A percentile compares a stretch with the other conserved stretches of the same genome.
phyloP scores from a whole-genome alignment of 1,284 basidiomycete genomes.

The Trichosporon coremiiforme region DNA sequence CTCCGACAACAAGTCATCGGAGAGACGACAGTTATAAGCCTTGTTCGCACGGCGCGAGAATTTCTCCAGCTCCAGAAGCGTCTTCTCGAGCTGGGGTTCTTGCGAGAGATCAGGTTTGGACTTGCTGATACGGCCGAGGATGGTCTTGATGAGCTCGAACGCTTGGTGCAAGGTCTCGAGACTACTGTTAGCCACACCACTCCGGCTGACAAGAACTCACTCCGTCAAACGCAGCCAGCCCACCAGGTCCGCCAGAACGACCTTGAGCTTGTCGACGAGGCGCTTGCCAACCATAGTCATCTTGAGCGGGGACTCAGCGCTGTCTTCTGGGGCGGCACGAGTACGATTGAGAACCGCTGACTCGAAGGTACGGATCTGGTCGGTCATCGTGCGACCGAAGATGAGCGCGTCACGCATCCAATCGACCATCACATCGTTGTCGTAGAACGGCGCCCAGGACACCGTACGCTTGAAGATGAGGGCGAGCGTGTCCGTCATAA shows the following conservation, averaged over 20 bases:
- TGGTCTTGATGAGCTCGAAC: constrained; percentile 73
- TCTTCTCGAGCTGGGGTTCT: constrained; percentile 37
- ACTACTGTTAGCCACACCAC: constrained; percentile 35
- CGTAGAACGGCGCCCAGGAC: constrained; percentile 76
- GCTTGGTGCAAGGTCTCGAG: constrained; percentile 84
- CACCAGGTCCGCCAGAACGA: constrained; percentile 72
- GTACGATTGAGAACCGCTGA: constrained; percentile 61
- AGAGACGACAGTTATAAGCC: constrained; percentile 51
- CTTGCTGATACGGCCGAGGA: constrained; percentile 63
- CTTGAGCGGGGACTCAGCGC: constrained; percentile 46
- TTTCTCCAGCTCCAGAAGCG: constrained; percentile 51
- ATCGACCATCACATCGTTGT: constrained; percentile 78
- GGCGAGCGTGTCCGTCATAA: constrained; percentile 76
- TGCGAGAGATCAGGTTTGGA: constrained; percentile 38
- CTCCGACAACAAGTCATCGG: constrained; percentile 54
- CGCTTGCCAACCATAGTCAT: constrained; percentile 62
- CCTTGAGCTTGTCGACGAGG: constrained; percentile 77
- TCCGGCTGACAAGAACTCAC: constrained; percentile 38
- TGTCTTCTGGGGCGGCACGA: constrained; percentile 41
- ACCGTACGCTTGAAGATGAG: constrained; percentile 82
- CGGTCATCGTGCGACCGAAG: constrained; percentile 80
- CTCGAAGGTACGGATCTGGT: constrained; percentile 77
- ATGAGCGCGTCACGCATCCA: constrained; percentile 98
- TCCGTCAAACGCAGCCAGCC: constrained; percentile 89
- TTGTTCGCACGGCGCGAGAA: constrained; percentile 49